These are phyloP conservation scores for Dalbergia oliveri DNA, from an alignment of 306 rosid genomes.

Conservation along the genomic window DNA sequence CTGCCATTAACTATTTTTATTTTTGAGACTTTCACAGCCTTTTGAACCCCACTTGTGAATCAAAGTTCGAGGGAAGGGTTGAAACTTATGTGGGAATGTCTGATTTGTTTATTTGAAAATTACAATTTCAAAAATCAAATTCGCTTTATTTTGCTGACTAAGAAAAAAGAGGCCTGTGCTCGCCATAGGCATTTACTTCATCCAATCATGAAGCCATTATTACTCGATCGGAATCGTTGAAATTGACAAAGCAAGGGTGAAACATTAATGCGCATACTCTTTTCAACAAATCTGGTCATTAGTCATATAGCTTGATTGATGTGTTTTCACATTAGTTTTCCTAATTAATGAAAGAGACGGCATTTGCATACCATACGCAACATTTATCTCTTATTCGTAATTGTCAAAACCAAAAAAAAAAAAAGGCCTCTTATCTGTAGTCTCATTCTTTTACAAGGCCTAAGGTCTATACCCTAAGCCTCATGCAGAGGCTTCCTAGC, in stretches of 20 bases:
- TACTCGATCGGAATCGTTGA: slow-evolving; percentile 16
- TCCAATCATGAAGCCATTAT: slow-evolving; percentile 29
- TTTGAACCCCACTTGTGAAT: background rate
- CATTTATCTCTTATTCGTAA: no score
- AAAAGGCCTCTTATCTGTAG: no score
- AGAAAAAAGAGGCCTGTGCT: background rate
- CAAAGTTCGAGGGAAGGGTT: background rate
- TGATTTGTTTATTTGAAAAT: background rate
- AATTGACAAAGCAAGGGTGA: background rate
- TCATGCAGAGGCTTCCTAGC: no score
- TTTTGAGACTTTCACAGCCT: background rate
- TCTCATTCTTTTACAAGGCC: no score
- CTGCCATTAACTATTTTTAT: background rate
- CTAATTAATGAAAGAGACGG: background rate
- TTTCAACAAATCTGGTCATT: background rate
- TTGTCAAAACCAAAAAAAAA: no score
- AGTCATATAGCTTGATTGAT: background rate
- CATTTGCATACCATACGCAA: background rate
- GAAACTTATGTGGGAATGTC: background rate
- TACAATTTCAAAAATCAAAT: background rate
- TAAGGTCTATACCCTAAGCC: no score
- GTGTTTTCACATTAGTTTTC: background rate
- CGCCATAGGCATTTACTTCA: background rate
- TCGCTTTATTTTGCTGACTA: slow-evolving; percentile 20
- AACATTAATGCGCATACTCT: background rate